Base-by-base conservation (phyloP, 2,329 filamentous ascomycete genomes). In the Trichoderma afroharzianum region DNA sequence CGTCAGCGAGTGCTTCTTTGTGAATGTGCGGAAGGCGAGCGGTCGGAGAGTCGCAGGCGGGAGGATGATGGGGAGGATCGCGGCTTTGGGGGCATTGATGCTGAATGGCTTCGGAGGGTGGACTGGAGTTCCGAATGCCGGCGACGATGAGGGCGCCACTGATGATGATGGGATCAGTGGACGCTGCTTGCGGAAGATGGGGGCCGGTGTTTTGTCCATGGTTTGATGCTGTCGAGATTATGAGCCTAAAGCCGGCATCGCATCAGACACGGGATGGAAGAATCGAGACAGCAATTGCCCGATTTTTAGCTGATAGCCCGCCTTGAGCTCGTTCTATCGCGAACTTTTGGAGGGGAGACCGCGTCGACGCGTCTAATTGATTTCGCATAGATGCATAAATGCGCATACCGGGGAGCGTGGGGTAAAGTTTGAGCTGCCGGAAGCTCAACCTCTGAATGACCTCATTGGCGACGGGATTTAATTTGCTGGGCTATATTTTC, bases 1-100 rank as follows among this genome's bases (percentile, higher is more conserved):
- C 0, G 95, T 98, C 70, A 99, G 85, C 76, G 95, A 97, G 82
- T 99, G 94, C 79, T 98, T 99, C 82, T 98, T 98, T 2, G 96
- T 99, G 75, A 99, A 97, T 0, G 93, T 97, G 61, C 96, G 90
- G 79, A 99, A 98, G 9, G 96, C 97, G 24, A 98, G 86, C 3
- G 96, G 95, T 73, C 97, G 88, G 53, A 99, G 84, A 0, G 93
- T 97, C 11, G 94, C 90, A 0, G 95, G 93, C 4, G 95, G 95
- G 5, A 99, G 90, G 43, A 97, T 86, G 71, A 99, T 96, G 4
- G 96, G 94, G 1, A 99, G 86, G 62, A 98, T 92, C 7, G 90
- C 86, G 14, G 90, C 86, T 75, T 88, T 86, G 55, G 85, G 82
- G 2, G 84, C 82, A 30, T 85, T 83, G 73, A 87, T 81, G 39